Conservation (phyloP, 1,284 basidiomycete genomes). For the Leucoagaricus sp. region DNA sequence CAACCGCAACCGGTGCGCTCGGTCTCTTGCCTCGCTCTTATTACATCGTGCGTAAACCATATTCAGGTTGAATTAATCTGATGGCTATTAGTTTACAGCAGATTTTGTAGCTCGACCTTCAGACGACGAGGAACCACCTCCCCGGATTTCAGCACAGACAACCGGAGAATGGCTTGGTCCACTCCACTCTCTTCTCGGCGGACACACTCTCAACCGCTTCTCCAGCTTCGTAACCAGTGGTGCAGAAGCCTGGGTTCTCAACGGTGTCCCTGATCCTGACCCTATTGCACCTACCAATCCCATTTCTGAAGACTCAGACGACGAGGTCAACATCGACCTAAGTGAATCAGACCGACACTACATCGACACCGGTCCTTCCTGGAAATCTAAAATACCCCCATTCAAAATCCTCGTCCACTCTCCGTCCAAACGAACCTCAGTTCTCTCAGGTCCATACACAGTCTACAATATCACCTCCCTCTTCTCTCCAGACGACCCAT, state of each 20-base stretch:
- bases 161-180: slow-evolving; percentile 68
- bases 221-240: slow-evolving; percentile 84
- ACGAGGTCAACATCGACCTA: slow-evolving; percentile 34
- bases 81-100: slow-evolving; percentile 54
- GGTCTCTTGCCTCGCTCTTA: slow-evolving; percentile 72
- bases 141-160: slow-evolving; percentile 59
- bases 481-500: slow-evolving; percentile 43
- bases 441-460: slow-evolving; percentile 72
- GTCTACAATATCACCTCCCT: slow-evolving; percentile 78
- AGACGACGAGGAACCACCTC: slow-evolving; percentile 46
- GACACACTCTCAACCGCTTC: slow-evolving; percentile 79
- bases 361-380: slow-evolving; percentile 71
- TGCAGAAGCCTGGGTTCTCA: slow-evolving; percentile 78
- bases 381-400: slow-evolving; percentile 70
- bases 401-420: slow-evolving; percentile 80
- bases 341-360: slow-evolving; percentile 69
- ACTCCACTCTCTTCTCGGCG: slow-evolving; percentile 70
- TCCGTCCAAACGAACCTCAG: slow-evolving; percentile 69
- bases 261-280: slow-evolving; percentile 43
- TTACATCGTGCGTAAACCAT: slow-evolving; percentile 62
- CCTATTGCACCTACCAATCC: slow-evolving; percentile 21
- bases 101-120: slow-evolving; percentile 54
- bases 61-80: background rate
- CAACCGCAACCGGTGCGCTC: slow-evolving; percentile 49
- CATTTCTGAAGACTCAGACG: slow-evolving; percentile 37